Evolutionary conservation across 257 asterid genomes (phyloP).

Genomic region (Nicotiana paniculata): DNA sequence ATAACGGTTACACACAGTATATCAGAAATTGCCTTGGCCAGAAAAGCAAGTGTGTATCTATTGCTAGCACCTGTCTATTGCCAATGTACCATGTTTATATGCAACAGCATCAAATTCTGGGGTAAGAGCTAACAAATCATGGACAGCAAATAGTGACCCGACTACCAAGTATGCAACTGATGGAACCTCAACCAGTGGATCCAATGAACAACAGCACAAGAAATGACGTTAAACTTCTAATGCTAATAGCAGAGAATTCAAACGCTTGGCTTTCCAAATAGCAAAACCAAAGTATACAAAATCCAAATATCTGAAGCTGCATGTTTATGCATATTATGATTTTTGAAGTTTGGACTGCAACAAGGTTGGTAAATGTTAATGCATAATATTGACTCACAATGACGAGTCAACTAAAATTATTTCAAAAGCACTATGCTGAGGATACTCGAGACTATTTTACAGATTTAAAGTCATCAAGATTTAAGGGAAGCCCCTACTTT

Average conservation of each 20-base stretch:
- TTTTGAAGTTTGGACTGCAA: background rate
- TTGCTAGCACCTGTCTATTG: background rate
- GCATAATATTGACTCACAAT: background rate
- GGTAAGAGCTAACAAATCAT: background rate
- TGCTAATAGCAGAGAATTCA: background rate
- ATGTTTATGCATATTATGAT: background rate
- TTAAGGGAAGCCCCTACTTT: slow-evolving; percentile 53
- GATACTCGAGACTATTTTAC: background rate
- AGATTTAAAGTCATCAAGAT: slow-evolving; percentile 11
- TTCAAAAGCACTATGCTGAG: background rate
- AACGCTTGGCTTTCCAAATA: background rate
- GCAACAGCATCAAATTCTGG: background rate
- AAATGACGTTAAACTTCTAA: background rate
- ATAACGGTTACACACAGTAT: background rate
- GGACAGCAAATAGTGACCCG: background rate
- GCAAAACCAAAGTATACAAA: background rate
- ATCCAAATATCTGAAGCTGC: background rate
- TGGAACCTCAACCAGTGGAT: background rate
- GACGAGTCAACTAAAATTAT: background rate
- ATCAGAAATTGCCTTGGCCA: background rate
- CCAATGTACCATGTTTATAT: background rate
- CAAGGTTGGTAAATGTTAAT: background rate
- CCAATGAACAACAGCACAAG: background rate
- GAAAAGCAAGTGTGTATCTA: background rate
- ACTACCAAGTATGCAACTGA: background rate